Percentiles rank a stretch among this genome's conserved stretches.
These are phyloP conservation scores for Spathaspora passalidarum DNA, from an alignment of 805 yeast species.

Conservation along the genomic window DNA sequence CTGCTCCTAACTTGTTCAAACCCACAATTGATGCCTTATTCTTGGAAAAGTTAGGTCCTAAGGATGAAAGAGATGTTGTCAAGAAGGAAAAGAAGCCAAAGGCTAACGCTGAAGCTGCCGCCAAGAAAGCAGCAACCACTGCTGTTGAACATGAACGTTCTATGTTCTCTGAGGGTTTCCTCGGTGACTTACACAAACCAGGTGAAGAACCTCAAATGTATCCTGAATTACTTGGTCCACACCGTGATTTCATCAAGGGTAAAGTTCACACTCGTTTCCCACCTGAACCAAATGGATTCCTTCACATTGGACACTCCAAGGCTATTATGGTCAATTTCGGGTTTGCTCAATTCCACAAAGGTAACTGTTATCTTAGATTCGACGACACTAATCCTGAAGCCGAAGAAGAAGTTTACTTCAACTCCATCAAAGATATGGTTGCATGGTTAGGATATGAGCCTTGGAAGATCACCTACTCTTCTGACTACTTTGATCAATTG, in stretches of 20 bases:
- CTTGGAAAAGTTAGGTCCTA: conserved; percentile 80
- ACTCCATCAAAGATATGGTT: conserved; percentile 78
- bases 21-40: conserved; percentile 80
- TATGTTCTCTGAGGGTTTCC: conserved; percentile 93
- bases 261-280: conserved; percentile 93
- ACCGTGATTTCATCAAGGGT: conserved; percentile 74
- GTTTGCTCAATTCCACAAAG: conserved; percentile 83
- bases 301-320: conserved; percentile 97
- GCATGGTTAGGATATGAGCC: conserved; percentile 94
- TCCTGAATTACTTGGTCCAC: conserved; percentile 81
- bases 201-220: conserved; percentile 92
- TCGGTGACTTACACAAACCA: conserved; percentile 91
- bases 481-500: conserved; percentile 88
- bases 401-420: conserved; percentile 89
- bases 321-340: conserved; percentile 98
- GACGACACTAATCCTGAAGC: conserved; percentile 99
- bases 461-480: conserved; percentile 91
- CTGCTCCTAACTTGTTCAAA: conserved; percentile 81
- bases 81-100: conserved; percentile 73
- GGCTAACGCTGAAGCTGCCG: conserved; percentile 13
- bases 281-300: conserved; percentile 97
- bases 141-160: conserved; percentile 42
- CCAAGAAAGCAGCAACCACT: conserved; percentile 10
- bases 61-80: conserved; percentile 87
- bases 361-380: conserved; percentile 86